Conservation (phyloP, 1,284 basidiomycete species). For the Apiotrichum montevideense region DNA sequence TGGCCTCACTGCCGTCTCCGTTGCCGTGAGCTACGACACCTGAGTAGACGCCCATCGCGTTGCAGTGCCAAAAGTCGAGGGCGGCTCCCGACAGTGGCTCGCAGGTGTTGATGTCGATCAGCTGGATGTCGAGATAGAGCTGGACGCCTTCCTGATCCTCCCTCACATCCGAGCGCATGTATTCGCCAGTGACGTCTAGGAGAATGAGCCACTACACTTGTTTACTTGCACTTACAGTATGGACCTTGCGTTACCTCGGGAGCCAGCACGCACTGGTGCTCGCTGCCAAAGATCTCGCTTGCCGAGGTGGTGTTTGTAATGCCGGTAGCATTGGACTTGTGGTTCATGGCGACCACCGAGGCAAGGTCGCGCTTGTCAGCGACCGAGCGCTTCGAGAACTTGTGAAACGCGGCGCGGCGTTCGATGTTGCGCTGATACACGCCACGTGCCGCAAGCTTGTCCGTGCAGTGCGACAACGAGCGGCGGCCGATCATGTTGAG, state of each 20-base stretch:
- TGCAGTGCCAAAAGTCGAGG: slow-evolving; percentile 63
- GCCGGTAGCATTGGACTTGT: slow-evolving; percentile 15
- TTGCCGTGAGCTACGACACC: slow-evolving; percentile 46
- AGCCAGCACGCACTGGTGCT: slow-evolving; percentile 15
- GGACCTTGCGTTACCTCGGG: slow-evolving; percentile 22
- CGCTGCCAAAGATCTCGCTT: slow-evolving; percentile 9
- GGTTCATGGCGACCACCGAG: slow-evolving; percentile 2
- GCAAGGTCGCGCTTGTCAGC: background rate
- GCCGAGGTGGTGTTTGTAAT: slow-evolving; percentile 11
- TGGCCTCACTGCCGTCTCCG: slow-evolving; percentile 39
- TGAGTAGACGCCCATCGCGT: slow-evolving; percentile 49
- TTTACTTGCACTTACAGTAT: slow-evolving; percentile 10
- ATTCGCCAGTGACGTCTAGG: slow-evolving; percentile 20
- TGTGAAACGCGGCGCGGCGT: slow-evolving; percentile 1
- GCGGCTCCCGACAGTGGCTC: slow-evolving; percentile 60
- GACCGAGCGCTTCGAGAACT: background rate
- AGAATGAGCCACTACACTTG: background rate
- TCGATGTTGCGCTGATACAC: slow-evolving; percentile 4
- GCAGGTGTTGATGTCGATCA: slow-evolving; percentile 66
- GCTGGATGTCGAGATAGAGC: slow-evolving; percentile 35
- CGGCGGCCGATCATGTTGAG: slow-evolving; percentile 7
- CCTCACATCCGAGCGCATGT: slow-evolving; percentile 52
- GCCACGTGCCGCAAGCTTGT: slow-evolving; percentile 6
- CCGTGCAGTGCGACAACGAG: slow-evolving; percentile 9
- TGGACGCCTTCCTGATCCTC: slow-evolving; percentile 54